These are phyloP conservation scores for Xylaria intraflava DNA, from an alignment of 495 filamentous ascomycete genomes.

Conservation along the genomic window DNA sequence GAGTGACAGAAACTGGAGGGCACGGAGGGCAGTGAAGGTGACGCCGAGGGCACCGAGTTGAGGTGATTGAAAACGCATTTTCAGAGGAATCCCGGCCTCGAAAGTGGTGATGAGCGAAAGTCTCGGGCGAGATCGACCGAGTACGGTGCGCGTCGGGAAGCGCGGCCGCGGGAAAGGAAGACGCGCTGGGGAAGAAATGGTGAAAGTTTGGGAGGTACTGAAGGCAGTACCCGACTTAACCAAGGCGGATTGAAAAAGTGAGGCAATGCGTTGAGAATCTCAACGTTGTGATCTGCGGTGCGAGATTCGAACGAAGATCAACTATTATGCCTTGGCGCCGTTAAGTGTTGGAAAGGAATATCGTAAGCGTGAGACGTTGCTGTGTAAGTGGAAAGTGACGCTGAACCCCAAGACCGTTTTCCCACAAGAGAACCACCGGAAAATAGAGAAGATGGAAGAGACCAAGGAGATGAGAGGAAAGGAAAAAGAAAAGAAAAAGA, in stretches of 20 bases:
- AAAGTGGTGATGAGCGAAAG: conserved; percentile 29
- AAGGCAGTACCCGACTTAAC: conserved; percentile 11
- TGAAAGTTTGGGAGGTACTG: conserved; percentile 24
- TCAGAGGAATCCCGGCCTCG: conserved; percentile 23
- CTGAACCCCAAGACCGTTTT: conserved; percentile 7
- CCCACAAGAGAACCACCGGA: conserved; percentile 7
- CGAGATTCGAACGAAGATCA: neutral
- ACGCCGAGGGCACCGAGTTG: conserved; percentile 70
- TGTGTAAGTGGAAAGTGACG: conserved; percentile 15
- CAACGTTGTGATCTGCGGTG: neutral
- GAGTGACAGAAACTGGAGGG: conserved; percentile 64
- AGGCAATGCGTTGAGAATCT: too few species aligned
- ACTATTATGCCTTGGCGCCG: conserved; percentile 11
- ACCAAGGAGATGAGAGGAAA: conserved; percentile 15
- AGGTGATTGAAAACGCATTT: conserved; percentile 30
- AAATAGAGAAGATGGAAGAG: conserved; percentile 11
- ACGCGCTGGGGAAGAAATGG: conserved; percentile 21
- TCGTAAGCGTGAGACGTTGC: conserved; percentile 13
- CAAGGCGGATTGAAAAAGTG: neutral
- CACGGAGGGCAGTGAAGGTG: conserved; percentile 67
- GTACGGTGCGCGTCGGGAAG: conserved; percentile 25
- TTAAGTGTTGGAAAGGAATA: conserved; percentile 26
- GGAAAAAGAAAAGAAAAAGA: conserved; percentile 21
- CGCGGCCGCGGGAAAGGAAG: conserved; percentile 22
- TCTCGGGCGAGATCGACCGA: conserved; percentile 17